Evolutionary conservation across 2,329 filamentous ascomycete genomes (phyloP).

Genomic region (Colletotrichum sp.): DNA sequence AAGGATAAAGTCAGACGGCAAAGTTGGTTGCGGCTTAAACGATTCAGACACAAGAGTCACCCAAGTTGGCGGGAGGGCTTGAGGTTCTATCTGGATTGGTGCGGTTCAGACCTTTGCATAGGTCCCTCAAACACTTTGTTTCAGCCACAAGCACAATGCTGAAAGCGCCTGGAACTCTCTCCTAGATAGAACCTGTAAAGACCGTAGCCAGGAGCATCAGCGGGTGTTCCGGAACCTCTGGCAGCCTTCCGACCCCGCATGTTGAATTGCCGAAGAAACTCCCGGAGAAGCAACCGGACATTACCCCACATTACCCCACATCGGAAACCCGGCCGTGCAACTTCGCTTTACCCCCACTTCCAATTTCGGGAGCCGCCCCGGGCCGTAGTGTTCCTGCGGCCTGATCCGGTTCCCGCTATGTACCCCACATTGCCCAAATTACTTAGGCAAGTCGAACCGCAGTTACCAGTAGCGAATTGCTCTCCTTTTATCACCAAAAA

Average conservation of each 20-base stretch:
- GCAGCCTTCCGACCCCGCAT: background rate
- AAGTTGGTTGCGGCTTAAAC: background rate
- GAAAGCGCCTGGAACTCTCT: background rate
- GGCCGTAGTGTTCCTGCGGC: background rate
- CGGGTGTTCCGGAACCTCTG: background rate
- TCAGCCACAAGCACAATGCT: background rate
- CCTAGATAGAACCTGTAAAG: background rate
- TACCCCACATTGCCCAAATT: background rate
- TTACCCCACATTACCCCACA: background rate
- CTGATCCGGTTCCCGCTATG: background rate
- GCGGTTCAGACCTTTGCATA: background rate
- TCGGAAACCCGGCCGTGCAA: background rate
- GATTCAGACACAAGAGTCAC: background rate
- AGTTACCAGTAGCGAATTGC: fast-evolving
- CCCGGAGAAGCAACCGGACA: background rate
- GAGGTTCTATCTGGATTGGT: background rate
- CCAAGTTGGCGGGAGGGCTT: background rate
- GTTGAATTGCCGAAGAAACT: background rate
- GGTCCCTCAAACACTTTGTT: background rate
- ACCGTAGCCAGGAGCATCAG: background rate
- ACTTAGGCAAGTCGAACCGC: background rate
- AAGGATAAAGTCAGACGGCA: background rate
- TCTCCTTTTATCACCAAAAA: background rate
- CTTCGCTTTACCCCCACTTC: background rate
- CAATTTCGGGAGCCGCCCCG: background rate